phyloP scores from a whole-genome alignment of 2,329 filamentous ascomycete genomes.

The Thelonectria blattea region DNA sequence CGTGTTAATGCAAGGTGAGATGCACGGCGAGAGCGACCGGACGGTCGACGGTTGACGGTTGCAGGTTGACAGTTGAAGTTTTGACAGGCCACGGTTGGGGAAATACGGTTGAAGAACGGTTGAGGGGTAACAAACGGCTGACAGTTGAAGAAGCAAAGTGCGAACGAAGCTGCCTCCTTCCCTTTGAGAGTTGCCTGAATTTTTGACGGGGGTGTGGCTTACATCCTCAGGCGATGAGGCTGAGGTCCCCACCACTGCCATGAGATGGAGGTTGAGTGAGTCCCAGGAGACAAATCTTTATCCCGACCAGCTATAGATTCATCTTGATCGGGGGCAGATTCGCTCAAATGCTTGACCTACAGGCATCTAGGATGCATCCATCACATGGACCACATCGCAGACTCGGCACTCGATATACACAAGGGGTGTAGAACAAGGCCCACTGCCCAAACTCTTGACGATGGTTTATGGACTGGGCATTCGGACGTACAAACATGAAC shows the following conservation, averaged over 20 bases:
- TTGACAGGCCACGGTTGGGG: too few species aligned
- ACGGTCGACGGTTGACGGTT: background rate
- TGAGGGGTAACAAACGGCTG: background rate
- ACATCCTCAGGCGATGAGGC: constrained; percentile 17
- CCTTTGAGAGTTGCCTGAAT: constrained; percentile 6
- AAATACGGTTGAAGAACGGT: too few species aligned
- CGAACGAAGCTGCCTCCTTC: constrained; percentile 1
- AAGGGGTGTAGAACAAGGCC: too few species aligned
- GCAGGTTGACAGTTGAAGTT: background rate
- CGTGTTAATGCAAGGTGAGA: constrained; percentile 1
- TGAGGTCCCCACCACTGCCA: background rate
- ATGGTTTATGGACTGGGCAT: too few species aligned
- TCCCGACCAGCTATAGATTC: background rate
- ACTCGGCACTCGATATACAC: too few species aligned
- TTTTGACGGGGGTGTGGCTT: constrained; percentile 3
- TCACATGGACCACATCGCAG: too few species aligned
- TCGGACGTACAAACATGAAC: background rate
- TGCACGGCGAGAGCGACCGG: constrained; percentile 9
- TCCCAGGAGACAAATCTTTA: background rate
- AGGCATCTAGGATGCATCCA: background rate
- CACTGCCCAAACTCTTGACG: too few species aligned
- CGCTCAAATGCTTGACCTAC: background rate
- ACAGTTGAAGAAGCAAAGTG: constrained; percentile 16
- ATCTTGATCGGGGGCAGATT: background rate
- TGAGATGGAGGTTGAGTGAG: background rate